Conservation (phyloP, 345 rosid species). For the Linum lewisii region DNA sequence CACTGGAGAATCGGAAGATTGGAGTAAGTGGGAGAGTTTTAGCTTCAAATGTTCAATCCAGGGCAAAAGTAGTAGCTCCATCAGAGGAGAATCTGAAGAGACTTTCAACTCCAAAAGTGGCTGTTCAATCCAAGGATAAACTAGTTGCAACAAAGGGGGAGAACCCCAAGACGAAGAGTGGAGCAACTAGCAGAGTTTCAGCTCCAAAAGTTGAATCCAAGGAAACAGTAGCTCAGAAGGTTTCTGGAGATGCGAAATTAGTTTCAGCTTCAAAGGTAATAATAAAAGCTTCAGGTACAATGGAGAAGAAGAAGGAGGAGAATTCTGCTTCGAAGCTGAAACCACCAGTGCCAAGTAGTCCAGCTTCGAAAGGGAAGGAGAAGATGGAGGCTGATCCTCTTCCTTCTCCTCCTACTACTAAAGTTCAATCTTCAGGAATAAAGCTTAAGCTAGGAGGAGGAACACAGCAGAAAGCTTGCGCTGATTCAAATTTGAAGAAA, state of each 20-base stretch:
- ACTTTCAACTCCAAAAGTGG: no score
- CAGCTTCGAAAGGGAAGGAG: background rate
- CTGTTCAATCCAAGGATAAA: no score
- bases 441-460: background rate
- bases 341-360: background rate
- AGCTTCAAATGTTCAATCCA: no score
- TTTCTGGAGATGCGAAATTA: background rate
- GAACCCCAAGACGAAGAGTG: no score
- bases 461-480: background rate
- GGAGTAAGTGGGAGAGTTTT: no score
- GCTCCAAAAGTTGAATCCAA: background rate
- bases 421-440: no score
- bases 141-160: no score
- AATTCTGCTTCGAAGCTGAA: background rate
- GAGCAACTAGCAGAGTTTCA: no score
- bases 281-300: background rate
- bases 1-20: no score
- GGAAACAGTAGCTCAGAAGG: background rate
- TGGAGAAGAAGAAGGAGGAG: background rate
- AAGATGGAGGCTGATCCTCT: background rate
- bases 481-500: background rate
- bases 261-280: background rate
- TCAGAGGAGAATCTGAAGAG: no score
- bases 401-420: background rate
- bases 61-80: no score